phyloP scores from a whole-genome alignment of 352 stramenopile genomes.

The Pythium biforme region DNA sequence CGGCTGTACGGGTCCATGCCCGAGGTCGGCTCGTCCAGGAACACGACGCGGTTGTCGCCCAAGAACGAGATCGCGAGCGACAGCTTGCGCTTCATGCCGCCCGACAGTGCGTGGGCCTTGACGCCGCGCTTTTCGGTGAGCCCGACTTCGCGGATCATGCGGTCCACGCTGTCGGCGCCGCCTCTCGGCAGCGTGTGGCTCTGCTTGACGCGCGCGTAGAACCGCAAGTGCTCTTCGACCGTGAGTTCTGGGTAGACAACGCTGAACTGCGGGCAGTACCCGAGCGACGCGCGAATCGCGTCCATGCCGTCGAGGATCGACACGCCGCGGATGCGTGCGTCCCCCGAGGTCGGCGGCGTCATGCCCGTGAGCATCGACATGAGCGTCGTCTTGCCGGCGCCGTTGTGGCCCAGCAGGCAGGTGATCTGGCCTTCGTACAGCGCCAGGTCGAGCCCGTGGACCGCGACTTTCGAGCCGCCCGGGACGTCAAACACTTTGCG shows the following conservation, averaged over 20 bases:
- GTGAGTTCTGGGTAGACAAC: conserved; percentile 96
- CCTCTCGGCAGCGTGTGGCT: conserved; percentile 22
- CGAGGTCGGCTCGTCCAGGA: conserved; percentile 90
- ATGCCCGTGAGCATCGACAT: conserved; percentile 85
- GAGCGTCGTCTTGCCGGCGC: conserved; percentile 90
- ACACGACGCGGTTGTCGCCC: conserved; percentile 69
- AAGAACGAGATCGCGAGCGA: conserved; percentile 81
- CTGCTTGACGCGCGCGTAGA: conserved; percentile 93
- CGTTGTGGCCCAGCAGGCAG: conserved; percentile 94
- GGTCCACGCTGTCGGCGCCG: conserved; percentile 27
- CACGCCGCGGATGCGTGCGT: conserved; percentile 52
- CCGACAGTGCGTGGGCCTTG: conserved; percentile 49
- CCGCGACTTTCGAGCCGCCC: conserved; percentile 71
- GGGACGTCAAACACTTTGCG: conserved; percentile 77
- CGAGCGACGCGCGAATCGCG: conserved; percentile 88
- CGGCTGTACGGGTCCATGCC: conserved; percentile 93
- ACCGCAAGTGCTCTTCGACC: conserved; percentile 94
- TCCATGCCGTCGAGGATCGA: conserved; percentile 76
- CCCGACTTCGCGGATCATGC: conserved; percentile 88
- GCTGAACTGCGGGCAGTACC: conserved; percentile 97
- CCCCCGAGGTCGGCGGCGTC: conserved; percentile 51
- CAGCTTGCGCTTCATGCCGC: conserved; percentile 79
- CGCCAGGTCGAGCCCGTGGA: conserved; percentile 78
- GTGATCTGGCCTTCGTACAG: conserved; percentile 95
- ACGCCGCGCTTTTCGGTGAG: conserved; percentile 86